Conservation (phyloP, 805 yeast genomes). For the Kurtzmaniella fragi region DNA sequence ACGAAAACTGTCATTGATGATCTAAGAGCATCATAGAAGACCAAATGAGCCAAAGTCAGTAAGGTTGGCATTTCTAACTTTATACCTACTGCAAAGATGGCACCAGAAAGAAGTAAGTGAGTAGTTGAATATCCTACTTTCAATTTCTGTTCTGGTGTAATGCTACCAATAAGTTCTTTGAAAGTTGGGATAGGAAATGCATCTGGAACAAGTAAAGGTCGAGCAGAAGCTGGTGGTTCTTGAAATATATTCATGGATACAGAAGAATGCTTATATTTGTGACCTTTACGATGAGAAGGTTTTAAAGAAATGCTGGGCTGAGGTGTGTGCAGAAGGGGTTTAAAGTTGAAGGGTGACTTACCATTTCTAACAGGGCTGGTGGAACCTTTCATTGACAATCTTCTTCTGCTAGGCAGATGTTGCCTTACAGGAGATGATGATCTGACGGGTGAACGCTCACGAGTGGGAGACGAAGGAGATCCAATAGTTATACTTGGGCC, state of each 20-base stretch:
- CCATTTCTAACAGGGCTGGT: background rate
- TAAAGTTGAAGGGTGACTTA: slow-evolving; percentile 59
- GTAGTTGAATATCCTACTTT: slow-evolving; percentile 54
- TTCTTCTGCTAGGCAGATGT: slow-evolving; percentile 1
- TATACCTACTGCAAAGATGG: slow-evolving; percentile 58
- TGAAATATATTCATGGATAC: slow-evolving; percentile 94
- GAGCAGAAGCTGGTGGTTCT: slow-evolving; percentile 57
- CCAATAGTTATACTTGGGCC: slow-evolving; percentile 11
- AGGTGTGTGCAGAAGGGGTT: slow-evolving; percentile 38
- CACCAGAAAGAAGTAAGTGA: slow-evolving; percentile 52
- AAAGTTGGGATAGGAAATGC: slow-evolving; percentile 70
- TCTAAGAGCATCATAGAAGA: slow-evolving; percentile 83
- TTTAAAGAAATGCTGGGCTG: slow-evolving; percentile 25
- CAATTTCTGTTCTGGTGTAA: slow-evolving; percentile 52
- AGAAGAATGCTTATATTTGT: slow-evolving; percentile 91
- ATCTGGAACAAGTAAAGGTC: slow-evolving; percentile 41
- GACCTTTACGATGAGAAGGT: slow-evolving; percentile 85
- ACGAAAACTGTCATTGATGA: slow-evolving; percentile 65
- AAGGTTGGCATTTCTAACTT: slow-evolving; percentile 53
- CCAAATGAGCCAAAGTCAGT: slow-evolving; percentile 77
- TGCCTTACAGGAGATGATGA: slow-evolving; percentile 25
- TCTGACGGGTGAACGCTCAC: slow-evolving; percentile 17
- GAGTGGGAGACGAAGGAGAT: slow-evolving; percentile 20
- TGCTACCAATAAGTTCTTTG: slow-evolving; percentile 56
- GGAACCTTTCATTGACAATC: background rate